Evolutionary conservation across 2,329 filamentous ascomycete genomes (phyloP), one percentile per base, ranked within the genome.

Genomic region (Cadophora sp.): DNA sequence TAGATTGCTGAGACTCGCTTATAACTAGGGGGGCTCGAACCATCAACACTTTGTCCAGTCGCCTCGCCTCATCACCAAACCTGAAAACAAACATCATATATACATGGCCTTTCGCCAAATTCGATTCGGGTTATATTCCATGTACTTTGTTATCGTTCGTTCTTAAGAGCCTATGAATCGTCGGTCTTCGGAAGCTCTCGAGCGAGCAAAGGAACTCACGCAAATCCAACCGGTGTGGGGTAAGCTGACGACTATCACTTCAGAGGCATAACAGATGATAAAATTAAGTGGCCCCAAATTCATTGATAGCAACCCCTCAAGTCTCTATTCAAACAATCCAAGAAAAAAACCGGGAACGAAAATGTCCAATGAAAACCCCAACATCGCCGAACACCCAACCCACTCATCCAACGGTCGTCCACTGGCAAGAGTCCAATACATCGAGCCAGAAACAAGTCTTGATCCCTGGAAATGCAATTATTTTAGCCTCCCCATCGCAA

Each of bases 391-490:
- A 59, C 33, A 59, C 16, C 11, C 55, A 59, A 59, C 55, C 16
- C 55, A 53, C 27, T 33, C 24, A 14, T 16, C 50, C 14, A 24
- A 53, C 14, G 50, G 50, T 2, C 55, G 55, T 22, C 55, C 55
- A 24, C 30, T 62, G 9, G 62, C 53, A 39, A 13, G 55, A 14
- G 30, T 65, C 16, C 53, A 51, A n/a, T 65, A 59, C 45, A 7
- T 65, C 27, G 62, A 65, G n/a, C 62, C 62, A 13, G 62, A 65
- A 39, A 53, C 55, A 4, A 51, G 20, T 20, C 41, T 51, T 11
- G 55, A 59, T 30, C 62, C 62, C 9, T 65, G 62, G 56, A 43
- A 65, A 33, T 65, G 62, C 22, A 43, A 65, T 6, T 65, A 65
- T 22, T 59, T 59, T 30, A 41, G 53, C 18, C 22, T 59, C 45